Evolutionary conservation across 495 filamentous ascomycete genomes (phyloP), one percentile per base, ranked within the genome.

Genomic region (Hypomontagnella submonticulosa): DNA sequence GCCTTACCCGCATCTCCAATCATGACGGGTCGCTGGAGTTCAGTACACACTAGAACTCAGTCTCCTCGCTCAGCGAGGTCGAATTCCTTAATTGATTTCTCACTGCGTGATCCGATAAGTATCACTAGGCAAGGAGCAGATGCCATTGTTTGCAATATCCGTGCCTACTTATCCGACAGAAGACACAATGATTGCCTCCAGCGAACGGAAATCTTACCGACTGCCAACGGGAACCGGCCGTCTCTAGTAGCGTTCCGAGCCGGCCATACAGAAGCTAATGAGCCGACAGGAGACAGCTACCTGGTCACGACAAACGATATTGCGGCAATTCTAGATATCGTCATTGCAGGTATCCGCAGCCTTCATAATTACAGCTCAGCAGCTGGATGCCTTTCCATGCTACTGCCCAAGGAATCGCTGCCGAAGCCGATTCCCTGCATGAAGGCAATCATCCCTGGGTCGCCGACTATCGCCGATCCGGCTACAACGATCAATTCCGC

Each of bases 401-500:
- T 73, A 15, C 54, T 69, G 12, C 55, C 71, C 13, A 63, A 48
- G 20, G 61, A 54, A 30, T 19, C 44, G 37, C 47, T 32, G n/a
- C 34, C 18, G 7, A 73, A 51, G n/a, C 71, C 71, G 20, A 59
- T 10, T 4, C 68, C 57, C 10, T 32, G 20, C 4, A 3, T 57
- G 7, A 49, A 50, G 15, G 57, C 58, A 12, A 73, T 73, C 36
- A 27, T 71, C 47, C 68, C 58, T 11, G 38, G 69, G n/a, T 57
- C 46, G 1, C 34, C 71, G 11, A 50, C 32, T 9, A 57, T 69
- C 27, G 71, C 69, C 18, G 68, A 71, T 15, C 68, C 71, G 23
- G 65, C 71, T 20, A 73, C 71, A 1, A 73, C 71, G 8, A 71
- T 73, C 44, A 71, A 46, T 38, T 67, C 62, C 0, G 58, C 65